A percentile compares a stretch with the other conserved stretches of the same genome.
Evolutionary conservation across 1,284 basidiomycete genomes (phyloP).

Genomic region (Trichosporon sp.): DNA sequence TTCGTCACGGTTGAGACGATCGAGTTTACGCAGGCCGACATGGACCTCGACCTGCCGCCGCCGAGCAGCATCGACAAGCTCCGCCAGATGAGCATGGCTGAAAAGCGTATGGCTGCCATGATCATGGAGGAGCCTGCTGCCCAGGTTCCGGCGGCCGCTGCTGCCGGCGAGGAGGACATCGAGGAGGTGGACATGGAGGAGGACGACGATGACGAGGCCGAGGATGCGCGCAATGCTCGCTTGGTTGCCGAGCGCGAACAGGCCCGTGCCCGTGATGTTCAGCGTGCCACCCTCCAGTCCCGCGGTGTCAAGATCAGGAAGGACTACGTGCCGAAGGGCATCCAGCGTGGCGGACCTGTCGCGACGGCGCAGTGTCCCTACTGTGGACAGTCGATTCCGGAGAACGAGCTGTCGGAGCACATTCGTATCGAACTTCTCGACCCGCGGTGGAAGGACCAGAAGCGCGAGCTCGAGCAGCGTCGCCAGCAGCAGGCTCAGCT

Average conservation of each 20-base stretch:
- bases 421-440: constrained; percentile 98
- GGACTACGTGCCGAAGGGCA: constrained; percentile 93
- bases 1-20: constrained; percentile 99
- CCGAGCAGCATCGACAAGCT: constrained; percentile 94
- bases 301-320: constrained; percentile 95
- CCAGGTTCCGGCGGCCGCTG: constrained; percentile 70
- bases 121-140: constrained; percentile 91
- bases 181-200: constrained; percentile 66
- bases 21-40: constrained; percentile 92
- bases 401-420: constrained; percentile 94
- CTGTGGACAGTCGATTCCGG: constrained; percentile 89
- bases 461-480: constrained; percentile 79
- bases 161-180: constrained; percentile 63
- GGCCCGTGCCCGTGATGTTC: constrained; percentile 70
- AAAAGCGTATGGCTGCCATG: constrained; percentile 98
- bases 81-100: constrained; percentile 92
- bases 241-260: constrained; percentile 76
- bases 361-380: constrained; percentile 85
- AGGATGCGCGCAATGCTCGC: constrained; percentile 66
- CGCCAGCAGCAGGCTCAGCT: constrained; percentile 87
- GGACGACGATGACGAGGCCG: constrained; percentile 59
- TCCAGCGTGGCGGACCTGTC: constrained; percentile 63
- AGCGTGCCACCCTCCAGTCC: constrained; percentile 72
- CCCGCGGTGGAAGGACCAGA: constrained; percentile 95
- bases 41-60: constrained; percentile 85